Base-by-base conservation (phyloP, 345 rosid genomes). In the Raphanus sativus region DNA sequence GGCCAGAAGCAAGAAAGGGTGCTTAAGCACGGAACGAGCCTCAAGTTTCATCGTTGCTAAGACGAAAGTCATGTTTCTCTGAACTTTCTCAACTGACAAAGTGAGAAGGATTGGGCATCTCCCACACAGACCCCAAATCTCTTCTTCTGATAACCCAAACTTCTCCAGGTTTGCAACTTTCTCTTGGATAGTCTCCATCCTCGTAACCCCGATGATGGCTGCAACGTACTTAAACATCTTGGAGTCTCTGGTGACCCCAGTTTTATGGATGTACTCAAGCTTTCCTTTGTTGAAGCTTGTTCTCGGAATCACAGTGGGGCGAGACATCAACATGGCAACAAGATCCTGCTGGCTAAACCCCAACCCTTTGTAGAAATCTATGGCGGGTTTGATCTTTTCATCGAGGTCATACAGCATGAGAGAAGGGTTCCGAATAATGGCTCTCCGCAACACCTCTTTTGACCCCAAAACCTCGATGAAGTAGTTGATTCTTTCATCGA, bases 31-130 rank as follows among this genome's bases (percentile, higher is more conserved):
- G 8, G 81, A 73, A 24, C 62, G 84, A 29, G 96, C 90, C 15
- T 91, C 82, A 12, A 86, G 77, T 76, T 86, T 91, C 87, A 89
- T 84, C 10, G 84, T 85, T n/a, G 87, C 95, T 10, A 89, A 40
- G 7, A 93, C 65, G 65, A 83, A 93, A 52, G 95, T 78, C 97
- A 93, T 93, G 68, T 89, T 93, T 82, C 96, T 87, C 72, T 93
- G 94, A 69, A 93, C 89, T 82, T 91, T 91, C 3, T 89, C 97
- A 63, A 87, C 80, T 6, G 95, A 91, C 6, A 91, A 33, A 6
- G 96, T 87, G 74, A 93, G 80, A 52, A 79, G 25, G 17, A 52
- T 21, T 12, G 81, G 97, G 62, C 85, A 86, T 36, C 81, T 83
- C 11, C 97, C 97, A 4, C 85, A 75, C 6, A 93, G 79, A 17